Conservation (phyloP, 2,329 filamentous ascomycete genomes). For the Colletotrichum karsti region DNA sequence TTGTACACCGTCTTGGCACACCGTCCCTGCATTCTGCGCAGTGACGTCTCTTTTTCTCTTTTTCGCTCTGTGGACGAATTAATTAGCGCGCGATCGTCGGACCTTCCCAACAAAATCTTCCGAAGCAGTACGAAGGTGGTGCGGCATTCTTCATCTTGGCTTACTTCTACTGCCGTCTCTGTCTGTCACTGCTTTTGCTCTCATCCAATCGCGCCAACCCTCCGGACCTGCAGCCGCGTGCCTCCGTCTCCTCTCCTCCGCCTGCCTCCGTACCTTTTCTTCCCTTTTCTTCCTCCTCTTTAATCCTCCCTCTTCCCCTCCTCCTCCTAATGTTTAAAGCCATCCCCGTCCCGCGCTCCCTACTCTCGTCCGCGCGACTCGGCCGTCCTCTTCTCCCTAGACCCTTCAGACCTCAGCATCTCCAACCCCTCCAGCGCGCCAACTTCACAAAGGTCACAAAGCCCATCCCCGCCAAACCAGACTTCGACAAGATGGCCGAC, state of each 20-base stretch:
- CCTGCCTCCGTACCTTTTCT: background rate
- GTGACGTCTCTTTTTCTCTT: constrained; percentile 3
- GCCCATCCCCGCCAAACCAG: background rate
- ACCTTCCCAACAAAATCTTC: constrained; percentile 28
- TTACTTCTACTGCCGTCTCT: too few species aligned
- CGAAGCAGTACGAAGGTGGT: constrained; percentile 1
- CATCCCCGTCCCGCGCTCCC: constrained; percentile 7
- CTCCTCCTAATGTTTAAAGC: constrained; percentile 22
- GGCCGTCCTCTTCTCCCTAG: background rate
- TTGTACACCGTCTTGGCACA: constrained; percentile 4
- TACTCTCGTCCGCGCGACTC: constrained; percentile 8
- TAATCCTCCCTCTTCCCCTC: background rate
- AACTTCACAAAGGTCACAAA: constrained; percentile 8
- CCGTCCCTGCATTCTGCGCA: background rate
- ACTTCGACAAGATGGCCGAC: constrained; percentile 26
- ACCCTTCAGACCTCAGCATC: background rate
- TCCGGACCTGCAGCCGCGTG: constrained; percentile 11
- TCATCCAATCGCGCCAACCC: constrained; percentile 4
- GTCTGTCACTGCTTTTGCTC: background rate
- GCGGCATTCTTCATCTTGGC: constrained; percentile 18
- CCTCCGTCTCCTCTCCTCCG: background rate
- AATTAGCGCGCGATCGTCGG: constrained; percentile 11
- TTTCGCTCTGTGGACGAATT: too few species aligned
- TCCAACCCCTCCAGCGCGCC: background rate
- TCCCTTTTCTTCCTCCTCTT: background rate